These are phyloP conservation scores for Obba rivulosa DNA, from an alignment of 768 basidiomycete genomes.

Conservation along the genomic window DNA sequence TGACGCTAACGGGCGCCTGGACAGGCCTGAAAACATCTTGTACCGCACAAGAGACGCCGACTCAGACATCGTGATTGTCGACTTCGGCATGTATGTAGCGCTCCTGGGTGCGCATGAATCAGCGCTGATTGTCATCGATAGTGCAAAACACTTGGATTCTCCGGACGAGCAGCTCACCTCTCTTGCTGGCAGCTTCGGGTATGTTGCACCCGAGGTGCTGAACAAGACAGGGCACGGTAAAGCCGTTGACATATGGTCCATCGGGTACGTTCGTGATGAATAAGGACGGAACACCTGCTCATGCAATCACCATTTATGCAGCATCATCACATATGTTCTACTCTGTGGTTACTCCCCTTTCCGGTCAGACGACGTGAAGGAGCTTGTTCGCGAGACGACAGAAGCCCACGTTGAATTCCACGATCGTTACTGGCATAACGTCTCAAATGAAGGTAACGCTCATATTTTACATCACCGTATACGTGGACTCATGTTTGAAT, in stretches of 20 bases:
- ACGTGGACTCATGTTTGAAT: too few relatives aligned
- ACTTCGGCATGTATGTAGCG: slow-evolving; percentile 85
- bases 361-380: slow-evolving; percentile 71
- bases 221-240: slow-evolving; percentile 82
- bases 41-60: slow-evolving; percentile 72
- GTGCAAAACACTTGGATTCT: slow-evolving; percentile 77
- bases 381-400: slow-evolving; percentile 79
- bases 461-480: too few relatives aligned
- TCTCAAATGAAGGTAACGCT: slow-evolving; percentile 71
- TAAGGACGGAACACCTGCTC: not conserved
- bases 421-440: slow-evolving; percentile 90
- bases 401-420: slow-evolving; percentile 87
- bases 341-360: slow-evolving; percentile 96
- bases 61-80: slow-evolving; percentile 91
- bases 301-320: slow-evolving; percentile 23
- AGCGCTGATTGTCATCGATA: slow-evolving; percentile 21
- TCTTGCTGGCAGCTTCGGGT: slow-evolving; percentile 79
- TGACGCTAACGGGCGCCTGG: not conserved
- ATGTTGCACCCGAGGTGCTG: slow-evolving; percentile 88
- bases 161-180: slow-evolving; percentile 66
- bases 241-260: slow-evolving; percentile 91
- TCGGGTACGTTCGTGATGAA: slow-evolving; percentile 52
- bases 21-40: slow-evolving; percentile 92
- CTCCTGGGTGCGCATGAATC: not conserved
- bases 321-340: slow-evolving; percentile 92